Conservation (phyloP, 1,284 basidiomycete species). For the Entoloma clypeatum region DNA sequence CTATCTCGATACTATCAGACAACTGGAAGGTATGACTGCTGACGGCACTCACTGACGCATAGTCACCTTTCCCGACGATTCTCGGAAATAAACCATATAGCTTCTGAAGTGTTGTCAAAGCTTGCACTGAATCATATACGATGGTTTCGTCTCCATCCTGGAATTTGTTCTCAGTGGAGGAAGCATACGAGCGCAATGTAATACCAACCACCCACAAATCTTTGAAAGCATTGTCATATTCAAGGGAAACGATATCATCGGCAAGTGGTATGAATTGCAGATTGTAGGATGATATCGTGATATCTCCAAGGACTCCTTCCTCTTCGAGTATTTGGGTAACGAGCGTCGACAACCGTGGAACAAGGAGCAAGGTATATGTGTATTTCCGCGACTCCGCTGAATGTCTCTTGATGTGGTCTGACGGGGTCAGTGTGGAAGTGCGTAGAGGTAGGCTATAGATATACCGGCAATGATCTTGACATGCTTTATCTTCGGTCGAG, state of each 20-base stretch:
- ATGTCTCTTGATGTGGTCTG: slow-evolving; percentile 87
- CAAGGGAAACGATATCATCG: slow-evolving; percentile 86
- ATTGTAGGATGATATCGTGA: slow-evolving; percentile 83
- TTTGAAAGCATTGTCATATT: slow-evolving; percentile 79
- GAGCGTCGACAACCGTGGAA: slow-evolving; percentile 85
- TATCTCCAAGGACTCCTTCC: slow-evolving; percentile 88
- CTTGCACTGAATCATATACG: slow-evolving; percentile 86
- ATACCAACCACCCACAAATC: slow-evolving; percentile 79
- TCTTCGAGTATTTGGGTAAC: slow-evolving; percentile 84
- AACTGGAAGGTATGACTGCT: slow-evolving; percentile 1
- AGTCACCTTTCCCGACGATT: slow-evolving; percentile 91
- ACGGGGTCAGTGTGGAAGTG: slow-evolving; percentile 23
- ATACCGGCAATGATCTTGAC: slow-evolving; percentile 89
- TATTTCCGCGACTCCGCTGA: slow-evolving; percentile 66
- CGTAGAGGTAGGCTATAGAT: slow-evolving; percentile 16
- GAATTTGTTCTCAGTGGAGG: slow-evolving; percentile 1
- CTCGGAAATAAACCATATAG: slow-evolving; percentile 90
- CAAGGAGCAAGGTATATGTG: slow-evolving; percentile 85
- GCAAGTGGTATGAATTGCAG: slow-evolving; percentile 93
- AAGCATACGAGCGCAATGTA: not conserved
- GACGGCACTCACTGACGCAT: slow-evolving; percentile 65
- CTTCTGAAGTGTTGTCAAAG: slow-evolving; percentile 81
- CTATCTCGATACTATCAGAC: slow-evolving; percentile 39
- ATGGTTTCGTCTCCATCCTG: slow-evolving; percentile 94
- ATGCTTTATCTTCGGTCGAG: slow-evolving; percentile 81